Base-by-base conservation (phyloP, 192 early-diverging fungal genomes). In the Haplosporangium gracile region DNA sequence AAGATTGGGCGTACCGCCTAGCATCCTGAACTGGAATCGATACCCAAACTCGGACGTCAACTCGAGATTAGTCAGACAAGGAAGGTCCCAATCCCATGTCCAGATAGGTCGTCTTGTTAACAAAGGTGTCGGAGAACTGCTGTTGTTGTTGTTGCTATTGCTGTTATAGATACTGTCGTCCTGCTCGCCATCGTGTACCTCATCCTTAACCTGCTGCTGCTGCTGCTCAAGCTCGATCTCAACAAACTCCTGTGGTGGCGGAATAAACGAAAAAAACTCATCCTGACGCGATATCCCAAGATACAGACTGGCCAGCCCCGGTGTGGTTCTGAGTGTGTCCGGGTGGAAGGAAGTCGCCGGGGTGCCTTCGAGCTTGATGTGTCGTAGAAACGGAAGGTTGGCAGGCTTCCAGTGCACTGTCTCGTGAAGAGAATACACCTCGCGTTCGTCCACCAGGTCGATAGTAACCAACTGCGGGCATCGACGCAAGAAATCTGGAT, bases 81-180 rank as follows among this genome's bases (percentile, higher is more conserved):
- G 75, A 16, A 82, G 43, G 49, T 82, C 4, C 80, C 80, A 82
- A 43, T 76, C 70, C 80, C 80, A 82, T 10, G 69, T 72, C 80
- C 80, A 82, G 6, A 22, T 39, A 6, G 55, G 69, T 43, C 68
- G 74, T 26, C 40, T 57, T 5, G 18, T 4, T 20, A 53, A 20
- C 10, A 15, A 20, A 20, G 18, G 11, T 5, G 16, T 20, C 51
- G 20, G 20, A 20, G 51, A 53, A 36, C 36, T 36, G 36, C 2
- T 36, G 36, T 36, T 36, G 51, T 18, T 20, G 45, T 5, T 47
- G 45, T 36, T 1, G 45, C 45, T 47, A 15, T 20, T 20, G 18
- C 3, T 20, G 16, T 13, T 5, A 5, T 4, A 18, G 16, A 53
- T 5, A 20, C 18, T 53, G 16, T 20, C 51, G 18, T 20, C 18